Conservation (phyloP, 768 basidiomycete species). For the Kwoniella sp. region DNA sequence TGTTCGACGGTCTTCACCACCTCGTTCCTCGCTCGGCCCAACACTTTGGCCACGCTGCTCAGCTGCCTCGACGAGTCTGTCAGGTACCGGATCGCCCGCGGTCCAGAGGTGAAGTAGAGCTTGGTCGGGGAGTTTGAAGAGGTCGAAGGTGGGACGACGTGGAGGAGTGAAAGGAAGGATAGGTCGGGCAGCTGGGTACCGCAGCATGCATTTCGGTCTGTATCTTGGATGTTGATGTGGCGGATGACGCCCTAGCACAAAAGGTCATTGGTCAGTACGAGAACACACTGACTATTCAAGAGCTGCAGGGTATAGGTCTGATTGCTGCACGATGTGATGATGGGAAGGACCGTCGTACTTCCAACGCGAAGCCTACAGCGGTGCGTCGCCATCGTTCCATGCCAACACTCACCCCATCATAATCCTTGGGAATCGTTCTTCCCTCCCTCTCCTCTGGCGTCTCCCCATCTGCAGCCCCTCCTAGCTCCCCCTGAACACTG, state of each 20-base stretch:
- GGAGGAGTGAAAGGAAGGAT: constrained; percentile 77
- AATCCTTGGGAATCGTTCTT: constrained; percentile 54
- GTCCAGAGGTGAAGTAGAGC: constrained; percentile 80
- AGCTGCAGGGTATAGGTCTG: too few species aligned
- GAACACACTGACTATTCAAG: not conserved
- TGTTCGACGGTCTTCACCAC: constrained; percentile 68
- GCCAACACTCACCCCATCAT: constrained; percentile 47
- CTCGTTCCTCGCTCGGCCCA: constrained; percentile 70
- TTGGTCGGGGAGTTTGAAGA: constrained; percentile 73
- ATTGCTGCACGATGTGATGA: too few species aligned
- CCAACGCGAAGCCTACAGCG: too few species aligned
- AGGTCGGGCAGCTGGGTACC: constrained; percentile 47
- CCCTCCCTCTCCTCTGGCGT: constrained; percentile 30
- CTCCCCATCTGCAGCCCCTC: constrained; percentile 19
- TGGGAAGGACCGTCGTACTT: too few species aligned
- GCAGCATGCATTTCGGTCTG: constrained; percentile 63
- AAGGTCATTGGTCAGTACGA: not conserved
- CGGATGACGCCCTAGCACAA: constrained; percentile 62
- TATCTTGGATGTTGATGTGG: constrained; percentile 78
- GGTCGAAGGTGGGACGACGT: constrained; percentile 74
- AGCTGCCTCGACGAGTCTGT: constrained; percentile 65
- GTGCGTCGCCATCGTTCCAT: too few species aligned
- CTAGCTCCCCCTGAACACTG: constrained; percentile 33
- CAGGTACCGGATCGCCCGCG: constrained; percentile 70
- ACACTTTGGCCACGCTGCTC: constrained; percentile 63